Base-by-base conservation (phyloP, 148 eudicot species). In the Nyssa sinensis region DNA sequence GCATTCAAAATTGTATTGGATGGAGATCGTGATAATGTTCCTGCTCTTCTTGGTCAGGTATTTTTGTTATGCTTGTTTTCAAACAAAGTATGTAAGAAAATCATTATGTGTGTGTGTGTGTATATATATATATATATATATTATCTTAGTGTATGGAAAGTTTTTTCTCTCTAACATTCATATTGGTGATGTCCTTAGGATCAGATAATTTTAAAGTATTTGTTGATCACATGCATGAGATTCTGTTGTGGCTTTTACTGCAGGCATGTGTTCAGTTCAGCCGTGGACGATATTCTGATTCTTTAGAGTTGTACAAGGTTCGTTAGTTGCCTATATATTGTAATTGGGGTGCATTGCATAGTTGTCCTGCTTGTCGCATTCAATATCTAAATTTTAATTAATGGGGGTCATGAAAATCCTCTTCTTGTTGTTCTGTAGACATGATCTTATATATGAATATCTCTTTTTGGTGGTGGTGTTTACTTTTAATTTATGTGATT, bases 31-130 rank as follows among this genome's bases (percentile, higher is more conserved):
- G 93, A 95, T 74, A 91, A 95, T 81, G 89, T 95, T 75, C 90
- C 97, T 75, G 99, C 99, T 81, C 97, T 95, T 77, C 99, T 95
- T 78, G 99, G 99, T 70, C 97, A 95, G 98, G 99, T 95, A 86
- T 29, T 33, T 64, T 23, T 55, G 7, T 24, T 71, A 31, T 41
- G 28, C 30, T 34, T 33, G 41, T 58, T 12, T 66, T 3, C 14
- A 25, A 34, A 55, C 60, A 35, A 32, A 23, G 51, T 29, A 33
- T 29, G n/a, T 66, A 66, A 6, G 53, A 34, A 24, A n/a, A 11
- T 59, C 59, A 44, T 37, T 51, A 24, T n/a, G 30, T 39, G 17
- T 27, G 27, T n/a, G n/a, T n/a, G n/a, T n/a, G n/a, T n/a, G 44
- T 16, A n/a, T 32, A 33, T 39, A n/a, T n/a, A n/a, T 19, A 69